These are phyloP conservation scores for Fagopyrum tataricum DNA, from an alignment of 148 eudicot genomes.

Conservation along the genomic window DNA sequence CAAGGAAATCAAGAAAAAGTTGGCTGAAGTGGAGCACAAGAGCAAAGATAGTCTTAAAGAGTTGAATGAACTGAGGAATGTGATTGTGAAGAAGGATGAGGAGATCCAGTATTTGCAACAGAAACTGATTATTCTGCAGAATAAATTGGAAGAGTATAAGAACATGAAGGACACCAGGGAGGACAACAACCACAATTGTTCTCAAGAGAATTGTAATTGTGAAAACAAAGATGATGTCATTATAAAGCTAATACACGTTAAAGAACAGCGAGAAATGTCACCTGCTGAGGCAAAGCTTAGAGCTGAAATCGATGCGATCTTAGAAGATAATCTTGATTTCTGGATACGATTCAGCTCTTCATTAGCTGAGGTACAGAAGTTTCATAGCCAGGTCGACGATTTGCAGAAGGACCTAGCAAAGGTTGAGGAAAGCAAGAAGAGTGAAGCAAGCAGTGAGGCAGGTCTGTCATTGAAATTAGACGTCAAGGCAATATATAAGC, in stretches of 20 bases:
- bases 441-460: slow-evolving; percentile 26
- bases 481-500: slow-evolving; percentile 56
- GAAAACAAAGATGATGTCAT: background rate
- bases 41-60: slow-evolving; percentile 35
- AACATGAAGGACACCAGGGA: slow-evolving; percentile 22
- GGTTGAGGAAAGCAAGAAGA: slow-evolving; percentile 37
- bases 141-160: slow-evolving; percentile 23
- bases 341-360: slow-evolving; percentile 82
- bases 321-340: slow-evolving; percentile 77
- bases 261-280: slow-evolving; percentile 31
- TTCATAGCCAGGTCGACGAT: slow-evolving; percentile 53
- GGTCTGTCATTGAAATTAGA: slow-evolving; percentile 44
- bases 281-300: slow-evolving; percentile 63
- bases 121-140: slow-evolving; percentile 33
- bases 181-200: background rate
- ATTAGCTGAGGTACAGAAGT: slow-evolving; percentile 69
- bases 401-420: slow-evolving; percentile 43
- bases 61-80: slow-evolving; percentile 32
- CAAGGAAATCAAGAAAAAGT: slow-evolving; percentile 64
- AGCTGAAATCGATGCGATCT: slow-evolving; percentile 55
- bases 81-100: slow-evolving; percentile 48
- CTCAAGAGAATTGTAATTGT: slow-evolving; percentile 6
- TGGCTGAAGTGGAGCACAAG: slow-evolving; percentile 52
- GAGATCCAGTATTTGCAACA: slow-evolving; percentile 48
- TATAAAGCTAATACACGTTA: slow-evolving; percentile 10